Conservation (phyloP, 495 filamentous ascomycete genomes). For the Staphylotrichum longicolle region DNA sequence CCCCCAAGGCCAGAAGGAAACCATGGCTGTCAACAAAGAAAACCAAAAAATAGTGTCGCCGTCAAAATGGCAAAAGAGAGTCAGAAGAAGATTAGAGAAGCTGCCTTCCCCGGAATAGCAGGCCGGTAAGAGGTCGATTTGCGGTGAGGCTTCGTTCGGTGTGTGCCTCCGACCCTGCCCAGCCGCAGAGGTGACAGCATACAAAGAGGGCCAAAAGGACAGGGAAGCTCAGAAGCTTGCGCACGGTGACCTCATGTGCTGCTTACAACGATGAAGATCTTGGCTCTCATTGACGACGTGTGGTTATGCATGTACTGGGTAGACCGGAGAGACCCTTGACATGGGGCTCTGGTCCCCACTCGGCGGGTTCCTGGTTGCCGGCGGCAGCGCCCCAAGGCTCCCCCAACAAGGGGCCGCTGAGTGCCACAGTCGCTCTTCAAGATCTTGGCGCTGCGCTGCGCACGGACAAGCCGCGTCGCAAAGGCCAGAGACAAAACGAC, state of each 20-base stretch:
- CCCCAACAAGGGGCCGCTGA: too few species aligned
- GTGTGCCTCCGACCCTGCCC: conserved; percentile 3
- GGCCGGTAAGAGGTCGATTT: background rate
- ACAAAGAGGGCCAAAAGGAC: background rate
- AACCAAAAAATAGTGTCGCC: background rate
- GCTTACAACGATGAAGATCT: conserved; percentile 13
- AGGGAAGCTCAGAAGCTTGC: conserved; percentile 17
- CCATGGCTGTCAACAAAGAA: conserved; percentile 52
- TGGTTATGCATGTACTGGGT: too few species aligned
- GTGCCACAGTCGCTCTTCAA: too few species aligned
- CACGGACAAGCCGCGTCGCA: conserved; percentile 4
- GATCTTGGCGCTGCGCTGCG: conserved; percentile 3
- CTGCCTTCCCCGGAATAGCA: background rate
- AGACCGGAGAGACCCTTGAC: too few species aligned
- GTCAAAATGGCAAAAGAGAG: background rate
- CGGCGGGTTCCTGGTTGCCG: background rate
- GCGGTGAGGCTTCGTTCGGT: conserved; percentile 1
- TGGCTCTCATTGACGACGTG: too few species aligned
- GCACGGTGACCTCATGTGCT: conserved; percentile 22
- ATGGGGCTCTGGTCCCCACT: background rate
- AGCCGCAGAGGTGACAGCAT: conserved; percentile 1
- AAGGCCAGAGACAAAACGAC: conserved; percentile 3
- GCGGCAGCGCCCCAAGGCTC: background rate
- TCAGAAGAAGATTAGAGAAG: conserved; percentile 2
- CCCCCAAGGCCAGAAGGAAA: conserved; percentile 68